A percentile compares a stretch with the other conserved stretches of the same genome.
These are phyloP conservation scores for Globisporangium splendens DNA, from an alignment of 352 stramenopile species.

Conservation along the genomic window DNA sequence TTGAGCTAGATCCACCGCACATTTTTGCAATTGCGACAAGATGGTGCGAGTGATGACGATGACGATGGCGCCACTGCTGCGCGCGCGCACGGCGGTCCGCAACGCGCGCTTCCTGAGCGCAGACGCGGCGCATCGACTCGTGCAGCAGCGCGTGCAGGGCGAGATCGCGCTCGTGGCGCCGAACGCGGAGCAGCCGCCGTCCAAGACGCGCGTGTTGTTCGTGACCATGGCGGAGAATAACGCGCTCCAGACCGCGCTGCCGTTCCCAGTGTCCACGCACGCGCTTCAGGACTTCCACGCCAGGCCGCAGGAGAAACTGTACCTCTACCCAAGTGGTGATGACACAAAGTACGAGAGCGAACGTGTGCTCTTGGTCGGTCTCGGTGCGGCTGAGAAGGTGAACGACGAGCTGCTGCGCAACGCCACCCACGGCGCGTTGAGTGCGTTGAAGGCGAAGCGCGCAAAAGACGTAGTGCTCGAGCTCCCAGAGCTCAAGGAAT, in stretches of 20 bases:
- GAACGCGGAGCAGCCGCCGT: neutral
- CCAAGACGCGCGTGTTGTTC: slow-evolving; percentile 59
- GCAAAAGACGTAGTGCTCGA: slow-evolving; percentile 51
- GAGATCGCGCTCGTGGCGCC: slow-evolving; percentile 31
- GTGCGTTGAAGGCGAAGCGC: slow-evolving; percentile 43
- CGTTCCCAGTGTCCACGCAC: slow-evolving; percentile 60
- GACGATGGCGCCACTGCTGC: slow-evolving; percentile 3
- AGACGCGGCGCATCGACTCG: slow-evolving; percentile 38
- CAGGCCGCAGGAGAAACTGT: slow-evolving; percentile 61
- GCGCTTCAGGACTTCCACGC: slow-evolving; percentile 68
- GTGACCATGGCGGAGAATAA: slow-evolving; percentile 17
- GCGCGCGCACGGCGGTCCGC: slow-evolving; percentile 2
- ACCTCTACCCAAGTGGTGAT: slow-evolving; percentile 61
- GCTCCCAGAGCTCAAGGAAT: slow-evolving; percentile 32
- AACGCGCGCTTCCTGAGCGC: slow-evolving; percentile 40
- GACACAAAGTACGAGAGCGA: slow-evolving; percentile 29
- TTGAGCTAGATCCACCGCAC: neutral
- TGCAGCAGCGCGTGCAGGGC: slow-evolving; percentile 65
- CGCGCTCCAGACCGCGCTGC: slow-evolving; percentile 37
- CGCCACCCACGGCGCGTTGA: slow-evolving; percentile 63
- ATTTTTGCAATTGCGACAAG: neutral
- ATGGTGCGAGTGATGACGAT: slow-evolving; percentile 4
- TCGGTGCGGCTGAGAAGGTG: slow-evolving; percentile 64
- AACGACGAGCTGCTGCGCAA: slow-evolving; percentile 60
- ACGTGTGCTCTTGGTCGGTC: slow-evolving; percentile 71